These are phyloP conservation scores for Colletotrichum orbiculare DNA, from an alignment of 2,329 filamentous ascomycete species.

Conservation along the genomic window DNA sequence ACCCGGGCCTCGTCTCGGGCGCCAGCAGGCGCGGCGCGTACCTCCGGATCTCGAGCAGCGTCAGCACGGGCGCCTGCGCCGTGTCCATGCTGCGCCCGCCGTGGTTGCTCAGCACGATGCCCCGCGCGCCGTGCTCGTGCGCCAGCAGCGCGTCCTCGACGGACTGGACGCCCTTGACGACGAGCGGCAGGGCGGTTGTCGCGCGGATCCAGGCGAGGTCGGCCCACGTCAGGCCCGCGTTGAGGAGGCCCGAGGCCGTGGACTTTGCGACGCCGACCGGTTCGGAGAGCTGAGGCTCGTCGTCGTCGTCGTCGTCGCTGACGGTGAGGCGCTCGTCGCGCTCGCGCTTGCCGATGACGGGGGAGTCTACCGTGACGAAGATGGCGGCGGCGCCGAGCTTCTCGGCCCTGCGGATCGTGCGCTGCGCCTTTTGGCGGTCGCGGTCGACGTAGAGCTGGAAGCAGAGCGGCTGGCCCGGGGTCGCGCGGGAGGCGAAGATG, in stretches of 20 bases:
- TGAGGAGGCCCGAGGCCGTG: constrained; percentile 67
- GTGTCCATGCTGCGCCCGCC: constrained; percentile 68
- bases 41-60: constrained; percentile 61
- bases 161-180: constrained; percentile 77
- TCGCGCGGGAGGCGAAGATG: constrained; percentile 14
- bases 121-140: constrained; percentile 70
- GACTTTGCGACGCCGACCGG: constrained; percentile 57
- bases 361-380: constrained; percentile 69
- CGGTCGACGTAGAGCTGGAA: constrained; percentile 73
- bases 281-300: constrained; percentile 47
- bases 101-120: constrained; percentile 77
- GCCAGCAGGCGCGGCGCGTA: constrained; percentile 38
- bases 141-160: constrained; percentile 70
- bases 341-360: constrained; percentile 66
- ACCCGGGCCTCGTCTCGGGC: constrained; percentile 47
- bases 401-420: constrained; percentile 58
- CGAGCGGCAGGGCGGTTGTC: constrained; percentile 62
- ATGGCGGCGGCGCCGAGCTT: constrained; percentile 60
- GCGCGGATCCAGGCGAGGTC: constrained; percentile 72
- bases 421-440: constrained; percentile 60
- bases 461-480: constrained; percentile 49
- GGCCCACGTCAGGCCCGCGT: constrained; percentile 68
- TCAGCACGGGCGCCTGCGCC: constrained; percentile 42
- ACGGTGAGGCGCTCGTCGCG: constrained; percentile 57
- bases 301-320: constrained; percentile 47